Percentiles rank a stretch among this genome's conserved stretches.
Evolutionary conservation across 2,329 filamentous ascomycete species (phyloP).

Genomic region (Fusarium pilosicola): DNA sequence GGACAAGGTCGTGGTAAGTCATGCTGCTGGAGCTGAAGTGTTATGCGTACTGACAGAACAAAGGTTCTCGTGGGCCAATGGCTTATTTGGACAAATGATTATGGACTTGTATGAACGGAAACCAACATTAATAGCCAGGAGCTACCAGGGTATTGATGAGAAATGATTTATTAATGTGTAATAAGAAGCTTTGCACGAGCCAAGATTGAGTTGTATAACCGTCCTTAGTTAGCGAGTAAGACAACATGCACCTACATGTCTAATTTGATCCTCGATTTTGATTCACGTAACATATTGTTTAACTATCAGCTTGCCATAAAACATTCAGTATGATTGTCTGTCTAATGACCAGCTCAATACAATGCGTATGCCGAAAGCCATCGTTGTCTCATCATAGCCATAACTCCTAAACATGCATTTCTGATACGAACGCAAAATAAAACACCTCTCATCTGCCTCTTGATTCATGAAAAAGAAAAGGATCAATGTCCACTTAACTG

Average conservation of each 20-base stretch:
- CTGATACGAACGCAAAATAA: slow-evolving; percentile 36
- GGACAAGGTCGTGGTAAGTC: slow-evolving; percentile 51
- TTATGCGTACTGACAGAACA: slow-evolving; percentile 30
- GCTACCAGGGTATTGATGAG: slow-evolving; percentile 53
- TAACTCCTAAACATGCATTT: slow-evolving; percentile 10
- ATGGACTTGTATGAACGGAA: slow-evolving; percentile 79
- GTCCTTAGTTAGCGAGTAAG: background rate
- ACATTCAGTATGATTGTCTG: background rate
- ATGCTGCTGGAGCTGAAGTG: background rate
- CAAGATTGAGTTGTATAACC: background rate
- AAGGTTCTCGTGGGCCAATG: slow-evolving; percentile 91
- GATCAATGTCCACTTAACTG: slow-evolving; percentile 54
- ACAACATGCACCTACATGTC: background rate
- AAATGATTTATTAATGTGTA: background rate
- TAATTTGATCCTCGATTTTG: background rate
- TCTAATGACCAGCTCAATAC: background rate
- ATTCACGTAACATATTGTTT: background rate
- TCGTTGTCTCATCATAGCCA: background rate
- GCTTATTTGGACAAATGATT: slow-evolving; percentile 85
- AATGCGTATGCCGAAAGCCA: background rate
- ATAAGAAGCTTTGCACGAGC: background rate
- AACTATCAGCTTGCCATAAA: background rate
- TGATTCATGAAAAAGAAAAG: background rate
- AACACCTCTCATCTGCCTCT: background rate
- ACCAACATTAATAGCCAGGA: slow-evolving; percentile 68